Evolutionary conservation across 768 basidiomycete genomes (phyloP).

Genomic region (Leccinum rimulosum): DNA sequence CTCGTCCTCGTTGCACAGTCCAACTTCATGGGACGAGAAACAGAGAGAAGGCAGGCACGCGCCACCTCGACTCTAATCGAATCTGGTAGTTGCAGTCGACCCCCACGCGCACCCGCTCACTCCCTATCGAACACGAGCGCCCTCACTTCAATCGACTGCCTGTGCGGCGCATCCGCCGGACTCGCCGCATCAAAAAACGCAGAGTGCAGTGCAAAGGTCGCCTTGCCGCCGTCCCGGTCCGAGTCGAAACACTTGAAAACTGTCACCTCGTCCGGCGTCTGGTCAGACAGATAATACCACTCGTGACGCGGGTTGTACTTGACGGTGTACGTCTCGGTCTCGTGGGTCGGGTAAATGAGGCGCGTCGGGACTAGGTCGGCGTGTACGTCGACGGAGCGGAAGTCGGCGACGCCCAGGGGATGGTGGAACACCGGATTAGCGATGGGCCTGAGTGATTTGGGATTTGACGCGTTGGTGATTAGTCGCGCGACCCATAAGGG

Average conservation of each 20-base stretch:
- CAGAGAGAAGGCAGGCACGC: too few species aligned
- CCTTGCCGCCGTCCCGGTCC: conserved; percentile 25
- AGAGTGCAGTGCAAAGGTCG: conserved; percentile 37
- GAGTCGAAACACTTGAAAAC: conserved; percentile 46
- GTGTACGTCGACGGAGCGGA: conserved; percentile 31
- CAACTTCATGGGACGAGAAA: too few species aligned
- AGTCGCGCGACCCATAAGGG: neutral
- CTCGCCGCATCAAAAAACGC: conserved; percentile 37
- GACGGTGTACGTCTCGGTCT: too few species aligned
- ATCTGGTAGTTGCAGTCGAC: too few species aligned
- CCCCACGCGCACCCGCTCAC: conserved; percentile 10
- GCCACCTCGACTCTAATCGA: too few species aligned
- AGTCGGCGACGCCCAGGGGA: conserved; percentile 40
- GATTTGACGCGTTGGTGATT: neutral
- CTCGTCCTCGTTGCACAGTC: too few species aligned
- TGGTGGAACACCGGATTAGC: conserved; percentile 33
- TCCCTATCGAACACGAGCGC: conserved; percentile 38
- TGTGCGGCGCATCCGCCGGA: conserved; percentile 30
- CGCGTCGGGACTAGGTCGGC: conserved; percentile 35
- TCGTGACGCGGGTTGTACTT: neutral
- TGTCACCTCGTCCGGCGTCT: conserved; percentile 38
- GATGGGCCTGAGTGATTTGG: conserved; percentile 24
- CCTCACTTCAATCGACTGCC: conserved; percentile 42
- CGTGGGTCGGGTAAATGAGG: conserved; percentile 27
- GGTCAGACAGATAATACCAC: conserved; percentile 39